A percentile compares a stretch with the other conserved stretches of the same genome.
Conservation (phyloP, 495 filamentous ascomycete genomes). For the Rusavskia elegans region DNA sequence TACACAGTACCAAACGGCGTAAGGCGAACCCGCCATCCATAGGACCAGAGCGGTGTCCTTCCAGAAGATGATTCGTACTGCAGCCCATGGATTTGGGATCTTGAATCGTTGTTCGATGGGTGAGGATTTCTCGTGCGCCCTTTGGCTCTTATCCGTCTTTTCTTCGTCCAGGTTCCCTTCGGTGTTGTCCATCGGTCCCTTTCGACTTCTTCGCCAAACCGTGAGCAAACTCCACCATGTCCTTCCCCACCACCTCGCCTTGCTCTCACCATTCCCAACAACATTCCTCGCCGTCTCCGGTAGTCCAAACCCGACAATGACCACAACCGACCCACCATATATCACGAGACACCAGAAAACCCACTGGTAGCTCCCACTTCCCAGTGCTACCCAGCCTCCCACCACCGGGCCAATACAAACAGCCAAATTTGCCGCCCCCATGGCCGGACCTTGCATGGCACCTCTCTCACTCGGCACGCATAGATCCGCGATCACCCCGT, state of each 20-base stretch:
- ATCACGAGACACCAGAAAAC: constrained; percentile 10
- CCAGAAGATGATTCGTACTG: constrained; percentile 34
- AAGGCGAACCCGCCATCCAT: constrained; percentile 23
- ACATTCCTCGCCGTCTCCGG: constrained; percentile 59
- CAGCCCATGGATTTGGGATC: constrained; percentile 17
- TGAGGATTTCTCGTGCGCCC: not conserved
- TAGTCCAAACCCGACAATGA: constrained; percentile 33
- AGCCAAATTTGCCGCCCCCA: constrained; percentile 8
- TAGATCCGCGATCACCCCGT: constrained; percentile 20
- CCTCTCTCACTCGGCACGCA: constrained; percentile 20
- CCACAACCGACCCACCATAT: constrained; percentile 14
- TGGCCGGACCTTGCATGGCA: constrained; percentile 17
- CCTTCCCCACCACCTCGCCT: constrained; percentile 14
- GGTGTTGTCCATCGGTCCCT: not conserved
- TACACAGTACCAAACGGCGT: constrained; percentile 24
- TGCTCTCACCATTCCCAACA: constrained; percentile 46
- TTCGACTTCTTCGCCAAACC: not conserved
- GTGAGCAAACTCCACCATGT: constrained; percentile 3
- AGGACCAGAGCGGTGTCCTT: constrained; percentile 38
- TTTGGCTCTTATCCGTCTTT: not conserved
- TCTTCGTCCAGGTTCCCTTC: not conserved
- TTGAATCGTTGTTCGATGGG: constrained; percentile 21
- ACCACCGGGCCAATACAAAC: constrained; percentile 10
- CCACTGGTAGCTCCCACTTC: constrained; percentile 5
- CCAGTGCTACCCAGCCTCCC: constrained; percentile 8